Percentiles rank a stretch among this genome's conserved stretches.
These are phyloP conservation scores for Melocanna baccifera DNA, from an alignment of 176 grass and related monocot species.

Conservation along the genomic window DNA sequence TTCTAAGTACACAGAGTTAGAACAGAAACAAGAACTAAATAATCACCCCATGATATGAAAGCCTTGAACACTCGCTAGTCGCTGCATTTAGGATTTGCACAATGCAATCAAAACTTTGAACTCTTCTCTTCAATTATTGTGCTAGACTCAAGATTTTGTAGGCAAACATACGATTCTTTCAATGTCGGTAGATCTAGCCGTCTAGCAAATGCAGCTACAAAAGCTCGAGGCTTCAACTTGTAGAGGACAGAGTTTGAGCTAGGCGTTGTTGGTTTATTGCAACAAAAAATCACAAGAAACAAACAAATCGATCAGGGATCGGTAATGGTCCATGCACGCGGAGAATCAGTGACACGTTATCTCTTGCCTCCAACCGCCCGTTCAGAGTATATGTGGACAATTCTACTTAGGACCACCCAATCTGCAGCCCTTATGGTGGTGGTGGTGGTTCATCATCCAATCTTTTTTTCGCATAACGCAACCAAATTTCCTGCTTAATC, in stretches of 20 bases:
- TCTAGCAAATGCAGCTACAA: not conserved
- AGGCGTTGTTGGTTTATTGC: not conserved
- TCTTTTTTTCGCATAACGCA: not conserved
- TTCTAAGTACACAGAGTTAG: not conserved
- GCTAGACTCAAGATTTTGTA: not conserved
- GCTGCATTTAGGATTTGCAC: not conserved
- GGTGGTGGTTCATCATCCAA: not conserved
- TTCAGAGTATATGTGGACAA: not conserved
- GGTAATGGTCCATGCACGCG: constrained; percentile 24
- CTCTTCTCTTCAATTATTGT: not conserved
- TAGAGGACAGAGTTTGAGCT: not conserved
- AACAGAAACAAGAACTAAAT: not conserved
- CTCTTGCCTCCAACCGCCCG: constrained; percentile 19
- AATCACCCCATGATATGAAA: not conserved
- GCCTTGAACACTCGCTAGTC: no score
- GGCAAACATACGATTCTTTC: not conserved
- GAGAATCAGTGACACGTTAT: constrained; percentile 3
- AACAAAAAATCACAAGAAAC: not conserved
- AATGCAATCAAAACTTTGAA: not conserved
- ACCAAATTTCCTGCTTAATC: not conserved
- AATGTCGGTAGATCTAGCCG: constrained; percentile 27
- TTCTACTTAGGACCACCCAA: constrained; percentile 43
- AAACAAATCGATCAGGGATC: constrained; percentile 22
- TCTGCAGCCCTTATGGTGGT: constrained; percentile 21
- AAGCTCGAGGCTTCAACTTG: not conserved